Conservation (phyloP, 2,329 filamentous ascomycete species). For the Neopestalotiopsis rosae region DNA sequence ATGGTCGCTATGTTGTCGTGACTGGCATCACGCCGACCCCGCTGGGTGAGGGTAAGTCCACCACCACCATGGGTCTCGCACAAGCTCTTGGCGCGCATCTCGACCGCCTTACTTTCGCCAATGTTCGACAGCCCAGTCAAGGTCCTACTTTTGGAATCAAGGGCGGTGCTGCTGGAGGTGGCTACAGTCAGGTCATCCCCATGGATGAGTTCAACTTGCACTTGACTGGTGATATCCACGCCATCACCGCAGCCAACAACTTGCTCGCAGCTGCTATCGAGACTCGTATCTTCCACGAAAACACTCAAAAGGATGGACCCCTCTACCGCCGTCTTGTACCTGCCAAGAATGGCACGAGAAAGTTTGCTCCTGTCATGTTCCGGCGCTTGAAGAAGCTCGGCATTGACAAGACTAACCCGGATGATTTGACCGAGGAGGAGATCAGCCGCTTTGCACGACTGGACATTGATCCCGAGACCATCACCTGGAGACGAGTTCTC, state of each 20-base stretch:
- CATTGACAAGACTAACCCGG: constrained; percentile 91
- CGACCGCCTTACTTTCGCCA: constrained; percentile 88
- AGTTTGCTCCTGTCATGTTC: constrained; percentile 90
- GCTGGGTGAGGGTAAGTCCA: constrained; percentile 96
- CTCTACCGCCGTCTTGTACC: constrained; percentile 90
- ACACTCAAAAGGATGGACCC: constrained; percentile 87
- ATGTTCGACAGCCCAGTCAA: constrained; percentile 95
- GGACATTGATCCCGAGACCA: constrained; percentile 95
- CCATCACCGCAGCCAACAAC: constrained; percentile 96
- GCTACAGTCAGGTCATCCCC: constrained; percentile 98
- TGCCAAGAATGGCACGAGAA: constrained; percentile 84
- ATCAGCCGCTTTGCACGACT: constrained; percentile 87
- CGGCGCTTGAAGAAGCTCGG: constrained; percentile 93
- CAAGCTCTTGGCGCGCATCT: constrained; percentile 92
- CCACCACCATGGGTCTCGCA: constrained; percentile 93
- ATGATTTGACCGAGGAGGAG: constrained; percentile 90
- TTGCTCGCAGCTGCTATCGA: constrained; percentile 95
- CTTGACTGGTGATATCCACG: constrained; percentile 96
- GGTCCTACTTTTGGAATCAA: constrained; percentile 99
- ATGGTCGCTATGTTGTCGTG: constrained; percentile 91
- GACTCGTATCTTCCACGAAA: constrained; percentile 97
- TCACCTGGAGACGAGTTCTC: constrained; percentile 94
- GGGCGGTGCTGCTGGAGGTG: constrained; percentile 94
- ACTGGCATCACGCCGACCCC: constrained; percentile 97
- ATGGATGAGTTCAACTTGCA: constrained; percentile 99